Evolutionary conservation across 2,329 filamentous ascomycete genomes (phyloP).

Genomic region (Cercospora berteroae): DNA sequence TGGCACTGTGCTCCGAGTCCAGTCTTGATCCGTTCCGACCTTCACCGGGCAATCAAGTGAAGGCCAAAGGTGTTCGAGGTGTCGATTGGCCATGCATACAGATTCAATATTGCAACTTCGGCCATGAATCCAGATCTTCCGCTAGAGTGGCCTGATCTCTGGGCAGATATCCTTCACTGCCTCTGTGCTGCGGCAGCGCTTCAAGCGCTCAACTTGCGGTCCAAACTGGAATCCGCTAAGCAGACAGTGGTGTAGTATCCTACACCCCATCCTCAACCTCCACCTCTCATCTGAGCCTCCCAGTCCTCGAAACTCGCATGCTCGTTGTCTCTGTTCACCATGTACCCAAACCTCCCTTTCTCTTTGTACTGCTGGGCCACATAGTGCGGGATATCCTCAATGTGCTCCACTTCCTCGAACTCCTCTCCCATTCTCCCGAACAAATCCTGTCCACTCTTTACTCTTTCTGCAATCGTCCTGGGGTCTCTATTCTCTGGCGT

Average conservation of each 20-base stretch:
- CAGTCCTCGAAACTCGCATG: conserved; percentile 40
- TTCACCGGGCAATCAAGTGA: no score
- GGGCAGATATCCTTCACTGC: not conserved
- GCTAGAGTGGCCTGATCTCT: no score
- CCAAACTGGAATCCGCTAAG: not conserved
- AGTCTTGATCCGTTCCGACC: no score
- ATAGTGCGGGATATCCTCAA: conserved; percentile 53
- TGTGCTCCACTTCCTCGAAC: conserved; percentile 51
- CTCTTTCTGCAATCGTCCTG: conserved; percentile 50
- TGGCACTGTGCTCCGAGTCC: no score
- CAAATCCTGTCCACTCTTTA: conserved; percentile 55
- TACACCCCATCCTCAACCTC: not conserved
- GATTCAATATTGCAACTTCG: not conserved
- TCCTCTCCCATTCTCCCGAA: conserved; percentile 54
- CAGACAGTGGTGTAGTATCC: not conserved
- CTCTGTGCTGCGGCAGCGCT: not conserved
- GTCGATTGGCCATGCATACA: no score
- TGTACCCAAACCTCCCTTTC: conserved; percentile 37
- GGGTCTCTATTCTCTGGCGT: conserved; percentile 48
- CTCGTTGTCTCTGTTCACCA: conserved; percentile 42
- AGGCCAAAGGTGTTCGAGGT: no score
- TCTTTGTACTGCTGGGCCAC: conserved; percentile 34
- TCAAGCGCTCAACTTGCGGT: not conserved
- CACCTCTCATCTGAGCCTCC: conserved; percentile 5
- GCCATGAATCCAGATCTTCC: not conserved